Conservation (phyloP, 2,329 filamentous ascomycete genomes). For the Calonectria montana region DNA sequence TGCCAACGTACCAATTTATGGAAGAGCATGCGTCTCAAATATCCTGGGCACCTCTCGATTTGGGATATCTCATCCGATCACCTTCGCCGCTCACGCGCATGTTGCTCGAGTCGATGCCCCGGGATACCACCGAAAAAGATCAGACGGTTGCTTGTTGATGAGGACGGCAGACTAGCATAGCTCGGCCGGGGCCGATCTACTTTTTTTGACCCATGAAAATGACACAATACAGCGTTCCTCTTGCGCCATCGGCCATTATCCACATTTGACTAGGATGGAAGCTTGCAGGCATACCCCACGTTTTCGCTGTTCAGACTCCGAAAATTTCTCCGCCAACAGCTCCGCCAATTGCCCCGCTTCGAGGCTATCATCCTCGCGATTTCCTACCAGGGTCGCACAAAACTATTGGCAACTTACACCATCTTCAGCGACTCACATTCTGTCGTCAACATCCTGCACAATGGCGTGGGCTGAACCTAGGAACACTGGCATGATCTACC, state of each 20-base stretch:
- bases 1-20: slow-evolving; percentile 43
- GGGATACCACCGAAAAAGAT: slow-evolving; percentile 32
- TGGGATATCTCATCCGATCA: slow-evolving; percentile 40
- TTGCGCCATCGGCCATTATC: slow-evolving; percentile 36
- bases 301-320: slow-evolving; percentile 22
- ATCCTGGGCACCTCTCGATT: slow-evolving; percentile 40
- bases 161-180: background rate
- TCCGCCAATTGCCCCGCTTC: background rate
- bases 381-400: slow-evolving; percentile 15
- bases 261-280: background rate
- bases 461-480: slow-evolving; percentile 59
- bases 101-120: slow-evolving; percentile 40
- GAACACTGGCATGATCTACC: slow-evolving; percentile 58
- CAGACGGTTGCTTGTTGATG: slow-evolving; percentile 17
- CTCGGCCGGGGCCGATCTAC: slow-evolving; percentile 4
- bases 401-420: background rate
- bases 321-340: slow-evolving; percentile 40
- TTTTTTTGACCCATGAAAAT: slow-evolving; percentile 23
- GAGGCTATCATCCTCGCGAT: slow-evolving; percentile 6
- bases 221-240: slow-evolving; percentile 22
- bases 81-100: slow-evolving; percentile 42
- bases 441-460: slow-evolving; percentile 27
- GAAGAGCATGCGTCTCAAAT: slow-evolving; percentile 40
- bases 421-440: background rate
- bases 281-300: slow-evolving; percentile 23